Evolutionary conservation across 2,329 filamentous ascomycete species (phyloP), one percentile per base, ranked within the genome.

Genomic region (Colletotrichum musae): DNA sequence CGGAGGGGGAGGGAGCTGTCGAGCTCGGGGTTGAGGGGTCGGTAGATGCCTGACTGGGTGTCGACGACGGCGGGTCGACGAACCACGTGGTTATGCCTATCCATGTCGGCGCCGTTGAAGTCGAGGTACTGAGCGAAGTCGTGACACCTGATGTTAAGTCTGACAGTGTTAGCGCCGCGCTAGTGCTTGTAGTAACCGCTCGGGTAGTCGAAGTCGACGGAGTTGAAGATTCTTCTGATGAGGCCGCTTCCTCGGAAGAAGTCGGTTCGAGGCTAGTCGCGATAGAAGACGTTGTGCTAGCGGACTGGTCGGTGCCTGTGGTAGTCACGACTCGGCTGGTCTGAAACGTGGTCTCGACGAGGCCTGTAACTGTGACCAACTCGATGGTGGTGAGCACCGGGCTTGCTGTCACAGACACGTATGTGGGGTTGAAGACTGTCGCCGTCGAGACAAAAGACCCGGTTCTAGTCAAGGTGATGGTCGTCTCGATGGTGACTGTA

Each of bases 381-480:
- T 53, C 21, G n/a, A 71, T 74, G 10, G 61, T 69, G 10, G 66
- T 71, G 1, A 70, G 63, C 1, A 52, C 70, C 15, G 69, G 72
- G 0, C 32, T 70, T 13, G 68, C 28, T 3, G 72, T 73, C 9
- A 68, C 52, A 7, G 72, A 70, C 0, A 72, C 69, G 26, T 72
- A 72, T 12, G 70, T 26, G n/a, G 68, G 71, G 16, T 54, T 63
- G 18, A 58, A 36, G 26, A 63, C 21, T 6, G 64, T 68, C n/a
- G 58, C 50, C 4, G 70, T 71, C 36, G 32, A 53, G 16, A 70
- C 48, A n/a, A 60, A 67, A 10, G 50, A 48, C 13, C 58, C 66
- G 3, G 66, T 57, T 18, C 56, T 57, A 16, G 50, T 66, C 12
- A 72, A 2, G 5, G 71, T 74, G 2, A 57, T 65, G 4, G 65